Conservation (phyloP, 495 filamentous ascomycete genomes). For the Aspergillus cristatus region DNA sequence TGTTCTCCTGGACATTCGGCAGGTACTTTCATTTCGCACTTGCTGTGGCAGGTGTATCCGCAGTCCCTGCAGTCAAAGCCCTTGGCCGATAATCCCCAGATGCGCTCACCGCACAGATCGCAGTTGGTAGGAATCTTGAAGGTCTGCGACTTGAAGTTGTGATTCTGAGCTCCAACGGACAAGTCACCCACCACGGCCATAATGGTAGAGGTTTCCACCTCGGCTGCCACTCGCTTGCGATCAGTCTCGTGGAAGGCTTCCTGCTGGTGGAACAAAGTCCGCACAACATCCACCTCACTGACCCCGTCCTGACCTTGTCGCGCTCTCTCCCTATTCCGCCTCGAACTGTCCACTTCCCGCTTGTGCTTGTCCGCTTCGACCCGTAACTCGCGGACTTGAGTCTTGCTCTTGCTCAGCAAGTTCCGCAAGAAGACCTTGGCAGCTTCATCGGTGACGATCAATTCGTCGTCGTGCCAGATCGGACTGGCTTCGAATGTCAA, state of each 20-base stretch:
- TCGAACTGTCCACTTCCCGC: constrained; percentile 68
- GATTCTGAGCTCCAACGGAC: constrained; percentile 80
- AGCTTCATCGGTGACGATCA: constrained; percentile 70
- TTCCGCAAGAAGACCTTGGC: constrained; percentile 90
- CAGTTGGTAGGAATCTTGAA: constrained; percentile 99
- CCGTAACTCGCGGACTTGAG: constrained; percentile 65
- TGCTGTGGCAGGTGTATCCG: constrained; percentile 95
- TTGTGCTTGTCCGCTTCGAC: constrained; percentile 75
- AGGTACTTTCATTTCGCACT: constrained; percentile 98
- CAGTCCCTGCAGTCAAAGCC: constrained; percentile 93
- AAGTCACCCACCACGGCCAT: constrained; percentile 80
- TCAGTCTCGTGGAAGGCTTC: constrained; percentile 84
- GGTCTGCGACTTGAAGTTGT: constrained; percentile 93
- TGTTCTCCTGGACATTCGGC: constrained; percentile 92
- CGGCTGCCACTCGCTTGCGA: constrained; percentile 72
- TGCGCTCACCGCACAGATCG: constrained; percentile 88
- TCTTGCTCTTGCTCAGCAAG: constrained; percentile 80
- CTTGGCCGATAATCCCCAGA: constrained; percentile 94
- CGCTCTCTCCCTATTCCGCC: constrained; percentile 61
- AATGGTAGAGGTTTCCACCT: constrained; percentile 87
- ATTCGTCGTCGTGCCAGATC: constrained; percentile 90
- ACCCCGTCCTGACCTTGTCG: constrained; percentile 75
- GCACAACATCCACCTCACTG: constrained; percentile 72
- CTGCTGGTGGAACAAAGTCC: constrained; percentile 65
- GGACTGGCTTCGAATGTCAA: constrained; percentile 89